phyloP scores from a whole-genome alignment of 2,329 filamentous ascomycete genomes.

The Phialocephala sp. region DNA sequence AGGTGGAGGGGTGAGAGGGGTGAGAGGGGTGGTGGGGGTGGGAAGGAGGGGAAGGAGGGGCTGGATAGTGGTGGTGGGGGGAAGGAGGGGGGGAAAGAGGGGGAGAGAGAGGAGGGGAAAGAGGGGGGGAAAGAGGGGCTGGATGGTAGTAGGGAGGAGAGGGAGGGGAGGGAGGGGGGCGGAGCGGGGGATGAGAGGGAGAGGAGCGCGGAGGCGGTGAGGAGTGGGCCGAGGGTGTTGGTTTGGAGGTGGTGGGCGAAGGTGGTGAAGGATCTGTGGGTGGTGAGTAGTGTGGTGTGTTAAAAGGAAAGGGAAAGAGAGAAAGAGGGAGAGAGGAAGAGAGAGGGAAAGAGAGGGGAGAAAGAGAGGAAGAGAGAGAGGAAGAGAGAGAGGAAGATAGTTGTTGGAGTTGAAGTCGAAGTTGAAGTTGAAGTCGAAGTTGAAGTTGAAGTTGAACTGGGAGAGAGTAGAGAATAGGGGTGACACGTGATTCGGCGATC shows the following conservation, averaged over 20 bases:
- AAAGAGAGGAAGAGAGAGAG: not conserved
- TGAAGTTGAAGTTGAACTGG: no score
- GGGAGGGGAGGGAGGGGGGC: slow-evolving; percentile 42
- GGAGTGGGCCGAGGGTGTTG: slow-evolving; percentile 64
- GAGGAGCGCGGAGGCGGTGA: slow-evolving; percentile 58
- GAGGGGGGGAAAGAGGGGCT: slow-evolving; percentile 58
- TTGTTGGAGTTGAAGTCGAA: no score
- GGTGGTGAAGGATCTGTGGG: slow-evolving; percentile 53
- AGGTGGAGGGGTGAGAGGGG: slow-evolving; percentile 43
- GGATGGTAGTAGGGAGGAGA: slow-evolving; percentile 60
- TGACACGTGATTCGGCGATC: no score
- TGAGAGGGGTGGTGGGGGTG: slow-evolving; percentile 16
- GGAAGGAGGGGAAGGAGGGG: no score
- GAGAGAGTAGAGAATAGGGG: no score
- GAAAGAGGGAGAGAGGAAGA: not conserved
- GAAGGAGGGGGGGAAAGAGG: no score
- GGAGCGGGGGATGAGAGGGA: slow-evolving; percentile 46
- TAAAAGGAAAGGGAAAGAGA: not conserved
- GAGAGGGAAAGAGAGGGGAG: no score
- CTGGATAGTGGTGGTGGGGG: slow-evolving; percentile 61
- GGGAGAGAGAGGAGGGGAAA: slow-evolving; percentile 63
- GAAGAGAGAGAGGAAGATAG: no score
- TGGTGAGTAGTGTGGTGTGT: not conserved
- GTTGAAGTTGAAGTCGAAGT: no score
- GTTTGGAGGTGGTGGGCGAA: slow-evolving; percentile 61